phyloP scores from a whole-genome alignment of 83 land plant species.

The Diphasiastrum complanatum region DNA sequence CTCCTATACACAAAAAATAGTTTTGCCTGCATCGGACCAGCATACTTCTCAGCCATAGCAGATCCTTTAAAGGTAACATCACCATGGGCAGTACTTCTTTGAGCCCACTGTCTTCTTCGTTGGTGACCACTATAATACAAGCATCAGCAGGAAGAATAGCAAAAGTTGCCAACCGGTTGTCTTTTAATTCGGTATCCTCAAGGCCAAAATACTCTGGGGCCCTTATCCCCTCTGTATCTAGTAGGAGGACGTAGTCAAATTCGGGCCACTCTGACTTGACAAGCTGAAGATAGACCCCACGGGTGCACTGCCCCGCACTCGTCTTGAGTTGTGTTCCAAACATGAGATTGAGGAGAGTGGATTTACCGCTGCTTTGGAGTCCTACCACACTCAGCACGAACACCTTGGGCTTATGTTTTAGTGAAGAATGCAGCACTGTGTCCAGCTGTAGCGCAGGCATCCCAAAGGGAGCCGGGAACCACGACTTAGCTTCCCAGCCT shows the following conservation, averaged over 20 bases:
- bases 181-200: neutral
- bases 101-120: slow-evolving; percentile 22
- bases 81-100: slow-evolving; percentile 23
- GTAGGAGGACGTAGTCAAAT: slow-evolving; percentile 18
- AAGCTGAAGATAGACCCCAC: slow-evolving; percentile 18
- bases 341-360: too few relatives aligned
- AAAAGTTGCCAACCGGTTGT: slow-evolving; percentile 20
- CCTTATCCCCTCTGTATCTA: slow-evolving; percentile 18
- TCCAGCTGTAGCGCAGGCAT: too few relatives aligned
- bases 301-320: slow-evolving; percentile 16
- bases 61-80: slow-evolving; percentile 17
- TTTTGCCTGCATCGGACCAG: slow-evolving; percentile 5
- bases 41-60: slow-evolving; percentile 5
- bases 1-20: slow-evolving; percentile 7
- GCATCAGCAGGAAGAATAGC: slow-evolving; percentile 22
- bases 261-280: slow-evolving; percentile 5
- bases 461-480: too few relatives aligned
- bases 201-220: slow-evolving; percentile 23
- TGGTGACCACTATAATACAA: slow-evolving; percentile 13
- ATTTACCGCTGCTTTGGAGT: too few relatives aligned
- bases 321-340: too few relatives aligned
- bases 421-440: too few relatives aligned
- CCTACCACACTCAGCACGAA: too few relatives aligned
- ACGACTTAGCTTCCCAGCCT: too few relatives aligned
- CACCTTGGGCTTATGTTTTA: too few relatives aligned